Percentiles rank a stretch among this genome's conserved stretches.
These are phyloP conservation scores for Metroxylon sagu DNA, from an alignment of 176 grass and related monocot genomes.

Conservation along the genomic window DNA sequence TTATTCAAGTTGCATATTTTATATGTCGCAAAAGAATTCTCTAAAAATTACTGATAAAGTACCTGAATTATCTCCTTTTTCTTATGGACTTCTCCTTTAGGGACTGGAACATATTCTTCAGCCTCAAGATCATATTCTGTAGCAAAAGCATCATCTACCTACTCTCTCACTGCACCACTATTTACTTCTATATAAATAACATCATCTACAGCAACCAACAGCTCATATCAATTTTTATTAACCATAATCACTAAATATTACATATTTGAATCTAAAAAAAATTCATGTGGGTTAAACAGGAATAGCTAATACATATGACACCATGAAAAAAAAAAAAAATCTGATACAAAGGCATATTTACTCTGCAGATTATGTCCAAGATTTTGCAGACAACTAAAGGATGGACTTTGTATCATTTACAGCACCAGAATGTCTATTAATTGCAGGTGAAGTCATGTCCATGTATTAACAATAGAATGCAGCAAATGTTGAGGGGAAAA, in stretches of 20 bases:
- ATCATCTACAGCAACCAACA: slow-evolving; percentile 81
- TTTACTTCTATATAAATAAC: slow-evolving; percentile 98
- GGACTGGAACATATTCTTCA: slow-evolving; percentile 96
- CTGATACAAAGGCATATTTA: not conserved
- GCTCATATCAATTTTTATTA: not conserved
- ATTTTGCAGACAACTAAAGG: no score
- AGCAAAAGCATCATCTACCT: slow-evolving; percentile 97
- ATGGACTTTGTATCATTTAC: no score
- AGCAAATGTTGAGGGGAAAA: no score
- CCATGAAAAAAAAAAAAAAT: not conserved
- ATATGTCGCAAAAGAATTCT: no score
- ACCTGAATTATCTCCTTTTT: slow-evolving; percentile 99
- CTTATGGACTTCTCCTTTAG: slow-evolving; percentile 96
- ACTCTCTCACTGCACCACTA: slow-evolving; percentile 98
- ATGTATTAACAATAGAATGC: no score
- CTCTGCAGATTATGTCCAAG: no score
- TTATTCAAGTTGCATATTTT: no score
- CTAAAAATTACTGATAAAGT: not conserved
- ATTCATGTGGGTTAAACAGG: not conserved
- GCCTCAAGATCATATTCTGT: slow-evolving; percentile 98
- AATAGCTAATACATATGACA: slow-evolving; percentile 7
- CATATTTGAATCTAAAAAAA: no score
- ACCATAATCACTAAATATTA: no score
- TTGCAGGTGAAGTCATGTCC: no score
- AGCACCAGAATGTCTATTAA: no score